Evolutionary conservation across 805 yeast genomes (phyloP), one percentile per base, ranked within the genome.

Genomic region (Candida morakotiae): DNA sequence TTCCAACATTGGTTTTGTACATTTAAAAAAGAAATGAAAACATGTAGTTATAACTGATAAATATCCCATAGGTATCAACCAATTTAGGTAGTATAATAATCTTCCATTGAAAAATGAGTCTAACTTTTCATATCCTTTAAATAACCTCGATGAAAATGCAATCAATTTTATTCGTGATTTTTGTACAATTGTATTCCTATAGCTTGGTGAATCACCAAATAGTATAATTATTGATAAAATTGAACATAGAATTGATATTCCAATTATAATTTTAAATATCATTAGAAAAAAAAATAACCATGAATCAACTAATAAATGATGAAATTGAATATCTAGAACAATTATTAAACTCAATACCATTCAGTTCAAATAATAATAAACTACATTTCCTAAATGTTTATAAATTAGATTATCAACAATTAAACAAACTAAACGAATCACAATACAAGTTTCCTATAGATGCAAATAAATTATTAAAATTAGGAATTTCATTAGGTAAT

Each of bases 171-270:
- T 14, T 23, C 61, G 48, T 15, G 51, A 28, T 18, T 37, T 48
- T 26, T 63, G 62, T 13, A 72, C 33, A 5, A 48, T 34, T 0
- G 77, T 62, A 26, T 60, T 58, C 31, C 69, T 46, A 21, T 57
- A 52, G 4, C 51, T 45, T 2, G 80, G 80, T 18, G 69, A 57
- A 45, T 75, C 75, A 0, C 80, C 80, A 46, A 75, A 71, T 9
- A 75, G 50, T 5, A 67, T 44, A 0, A 70, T 34, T n/a, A 55
- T 43, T 7, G 64, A 43, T 4, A 58, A 22, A 9, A 41, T 20
- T 3, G 46, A 31, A 10, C 45, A 44, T 17, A 45, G 15, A 11
- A 43, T 18, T 15, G 40, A 28, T 9, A 37, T 1, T 8, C 30
- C 40, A 22, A 40, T 18, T 27, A 40, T 23, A 13, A 32, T 6